These are phyloP conservation scores for Leptographium galeiforme DNA, from an alignment of 2,329 filamentous ascomycete species.

Conservation along the genomic window DNA sequence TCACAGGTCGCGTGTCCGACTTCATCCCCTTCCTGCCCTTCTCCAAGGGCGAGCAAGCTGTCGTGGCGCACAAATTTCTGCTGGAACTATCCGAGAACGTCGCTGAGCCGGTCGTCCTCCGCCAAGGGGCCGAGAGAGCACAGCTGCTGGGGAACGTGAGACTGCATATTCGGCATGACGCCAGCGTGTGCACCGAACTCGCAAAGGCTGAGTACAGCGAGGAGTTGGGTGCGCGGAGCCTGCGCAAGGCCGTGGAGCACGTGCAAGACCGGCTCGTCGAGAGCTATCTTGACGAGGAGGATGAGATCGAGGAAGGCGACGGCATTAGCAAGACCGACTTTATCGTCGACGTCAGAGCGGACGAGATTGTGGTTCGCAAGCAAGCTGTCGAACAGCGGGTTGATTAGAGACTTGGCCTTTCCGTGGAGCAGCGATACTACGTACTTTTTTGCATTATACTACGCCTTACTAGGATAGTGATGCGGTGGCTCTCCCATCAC, in stretches of 20 bases:
- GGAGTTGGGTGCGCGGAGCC: conserved; percentile 6
- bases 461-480: no score
- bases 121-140: neutral
- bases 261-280: conserved; percentile 3
- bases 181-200: conserved; percentile 1
- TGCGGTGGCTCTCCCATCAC: no score
- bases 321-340: neutral
- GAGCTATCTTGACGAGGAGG: neutral
- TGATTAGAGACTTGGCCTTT: no score
- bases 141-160: conserved; percentile 1
- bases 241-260: conserved; percentile 4
- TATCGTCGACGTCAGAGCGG: conserved; percentile 1
- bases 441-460: no score
- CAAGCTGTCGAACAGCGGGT: neutral
- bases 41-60: conserved; percentile 6
- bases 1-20: conserved; percentile 7
- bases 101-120: neutral
- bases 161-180: conserved; percentile 3
- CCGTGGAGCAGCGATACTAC: no score
- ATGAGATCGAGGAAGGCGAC: neutral
- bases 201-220: conserved; percentile 4
- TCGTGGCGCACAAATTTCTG: conserved; percentile 7
- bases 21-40: conserved; percentile 8
- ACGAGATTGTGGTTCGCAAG: neutral
- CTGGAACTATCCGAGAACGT: conserved; percentile 1